Evolutionary conservation across 495 filamentous ascomycete genomes (phyloP).

Genomic region (Talaromyces wortmannii): DNA sequence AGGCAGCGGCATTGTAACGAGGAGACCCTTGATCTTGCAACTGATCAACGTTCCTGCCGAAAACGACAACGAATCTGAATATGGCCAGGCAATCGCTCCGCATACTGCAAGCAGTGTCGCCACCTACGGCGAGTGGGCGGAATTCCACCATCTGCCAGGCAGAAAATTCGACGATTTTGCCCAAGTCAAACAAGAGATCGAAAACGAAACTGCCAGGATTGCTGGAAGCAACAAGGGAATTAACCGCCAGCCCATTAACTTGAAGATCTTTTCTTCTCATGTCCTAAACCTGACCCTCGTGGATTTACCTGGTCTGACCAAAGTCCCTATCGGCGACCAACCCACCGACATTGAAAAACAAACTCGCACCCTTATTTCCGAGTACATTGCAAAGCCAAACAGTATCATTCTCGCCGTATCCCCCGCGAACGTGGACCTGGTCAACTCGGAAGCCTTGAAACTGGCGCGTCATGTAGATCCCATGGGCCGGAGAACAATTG

Average conservation of each 20-base stretch:
- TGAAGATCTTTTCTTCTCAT: slow-evolving; percentile 98
- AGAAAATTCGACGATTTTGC: slow-evolving; percentile 87
- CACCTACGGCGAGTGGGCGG: slow-evolving; percentile 82
- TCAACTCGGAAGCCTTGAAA: slow-evolving; percentile 97
- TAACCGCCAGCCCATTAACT: slow-evolving; percentile 92
- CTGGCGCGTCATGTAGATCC: slow-evolving; percentile 95
- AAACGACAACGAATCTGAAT: slow-evolving; percentile 56
- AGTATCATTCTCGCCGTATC: slow-evolving; percentile 97
- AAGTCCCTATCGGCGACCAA: slow-evolving; percentile 98
- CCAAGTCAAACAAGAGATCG: slow-evolving; percentile 93
- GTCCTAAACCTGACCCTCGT: slow-evolving; percentile 95
- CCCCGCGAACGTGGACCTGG: slow-evolving; percentile 94
- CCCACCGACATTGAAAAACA: slow-evolving; percentile 98
- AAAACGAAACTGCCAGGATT: slow-evolving; percentile 91
- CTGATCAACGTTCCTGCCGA: slow-evolving; percentile 96
- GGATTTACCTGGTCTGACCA: slow-evolving; percentile 92
- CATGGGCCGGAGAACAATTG: slow-evolving; percentile 89
- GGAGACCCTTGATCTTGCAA: slow-evolving; percentile 90
- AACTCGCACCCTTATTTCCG: slow-evolving; percentile 90
- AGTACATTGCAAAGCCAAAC: slow-evolving; percentile 99
- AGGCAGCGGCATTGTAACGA: slow-evolving; percentile 93
- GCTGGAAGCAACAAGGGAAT: slow-evolving; percentile 98
- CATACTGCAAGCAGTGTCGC: slow-evolving; percentile 65
- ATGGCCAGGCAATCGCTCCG: slow-evolving; percentile 56
- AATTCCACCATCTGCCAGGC: slow-evolving; percentile 91